Percentiles rank a stretch among this genome's conserved stretches.
phyloP scores from a whole-genome alignment of 352 stramenopile species.

The Phytopythium cucurbitacearum region DNA sequence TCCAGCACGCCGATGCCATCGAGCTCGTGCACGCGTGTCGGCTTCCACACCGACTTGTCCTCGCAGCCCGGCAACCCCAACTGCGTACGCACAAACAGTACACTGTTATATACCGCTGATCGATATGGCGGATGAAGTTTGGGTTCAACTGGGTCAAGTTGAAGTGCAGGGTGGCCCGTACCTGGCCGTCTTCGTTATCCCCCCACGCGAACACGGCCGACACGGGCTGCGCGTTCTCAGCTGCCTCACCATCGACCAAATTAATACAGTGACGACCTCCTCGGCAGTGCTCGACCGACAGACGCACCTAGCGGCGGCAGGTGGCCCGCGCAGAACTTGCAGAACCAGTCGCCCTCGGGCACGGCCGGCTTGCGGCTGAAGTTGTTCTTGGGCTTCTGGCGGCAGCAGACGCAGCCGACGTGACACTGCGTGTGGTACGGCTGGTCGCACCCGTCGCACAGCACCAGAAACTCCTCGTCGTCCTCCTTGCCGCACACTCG shows the following conservation, averaged over 20 bases:
- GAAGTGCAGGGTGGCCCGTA: slow-evolving; percentile 16
- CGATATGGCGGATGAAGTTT: too few species aligned
- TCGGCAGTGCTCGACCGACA: background rate
- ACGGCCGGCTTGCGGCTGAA: slow-evolving; percentile 72
- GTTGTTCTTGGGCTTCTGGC: slow-evolving; percentile 70
- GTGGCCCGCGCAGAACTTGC: slow-evolving; percentile 77
- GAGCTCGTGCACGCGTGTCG: slow-evolving; percentile 55
- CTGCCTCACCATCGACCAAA: slow-evolving; percentile 14
- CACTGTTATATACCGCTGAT: slow-evolving; percentile 4
- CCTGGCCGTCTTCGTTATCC: slow-evolving; percentile 80
- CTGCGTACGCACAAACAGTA: slow-evolving; percentile 18
- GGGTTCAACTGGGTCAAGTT: slow-evolving; percentile 1
- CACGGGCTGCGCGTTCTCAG: slow-evolving; percentile 29
- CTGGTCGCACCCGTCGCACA: slow-evolving; percentile 77
- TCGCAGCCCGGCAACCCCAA: slow-evolving; percentile 42
- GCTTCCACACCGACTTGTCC: slow-evolving; percentile 50
- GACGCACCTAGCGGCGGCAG: slow-evolving; percentile 39
- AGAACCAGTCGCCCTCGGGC: slow-evolving; percentile 83
- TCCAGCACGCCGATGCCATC: slow-evolving; percentile 57
- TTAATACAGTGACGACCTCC: background rate
- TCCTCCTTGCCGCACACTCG: slow-evolving; percentile 75
- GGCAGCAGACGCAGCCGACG: slow-evolving; percentile 73
- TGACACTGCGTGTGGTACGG: slow-evolving; percentile 75
- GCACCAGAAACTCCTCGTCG: slow-evolving; percentile 71
- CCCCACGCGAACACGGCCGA: slow-evolving; percentile 69